Base-by-base conservation (phyloP, 202 grass and related monocot genomes). In the Panicum hallii region DNA sequence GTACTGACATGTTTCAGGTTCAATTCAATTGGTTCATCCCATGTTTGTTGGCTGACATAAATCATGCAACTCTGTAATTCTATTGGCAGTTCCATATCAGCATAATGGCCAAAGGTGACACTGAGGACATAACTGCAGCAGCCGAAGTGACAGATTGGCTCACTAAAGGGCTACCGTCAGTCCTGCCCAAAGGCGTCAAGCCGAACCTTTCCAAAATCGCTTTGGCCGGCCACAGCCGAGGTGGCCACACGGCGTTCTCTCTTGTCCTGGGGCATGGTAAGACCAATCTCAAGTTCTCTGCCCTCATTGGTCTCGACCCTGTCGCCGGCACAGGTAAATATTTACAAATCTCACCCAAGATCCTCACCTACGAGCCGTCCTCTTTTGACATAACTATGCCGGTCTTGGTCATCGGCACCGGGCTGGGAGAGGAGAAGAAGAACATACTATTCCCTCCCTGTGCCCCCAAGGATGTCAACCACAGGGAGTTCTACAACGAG, bases 201-300 rank as follows among this genome's bases (percentile, higher is more conserved):
- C 40, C 89, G 0, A 26, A 89, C 26, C 87, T 95, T 40, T 58
- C 19, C 4, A 88, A 80, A 45, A 48, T 95, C 11, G 80, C 81
- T 16, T 58, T 94, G 56, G 62, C 90, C 2, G 90, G 92, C 5
- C 92, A 94, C 7, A 95, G 93, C 85, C 75, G 88, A 17, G 93
- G 93, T 19, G 92, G 90, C 52, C 93, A 88, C 57, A 72, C 93
- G 0, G 90, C 88, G 3, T 93, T 95, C 68, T n/a, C 90, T 70
- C 23, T 95, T 2, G 88, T 74, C 53, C 69, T 91, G 28, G 93
- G 90, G 34, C 86, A 92, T 11, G 86, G 60, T n/a, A 70, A 90
- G n/a, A 86, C 83, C 26, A 63, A 44, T 2, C 80, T 93, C 46
- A 83, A 72, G 23, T 89, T 91, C 44, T 87, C 81, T 9, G 75